These are phyloP conservation scores for Lantana camara DNA, from an alignment of 257 asterid genomes.

Conservation along the genomic window DNA sequence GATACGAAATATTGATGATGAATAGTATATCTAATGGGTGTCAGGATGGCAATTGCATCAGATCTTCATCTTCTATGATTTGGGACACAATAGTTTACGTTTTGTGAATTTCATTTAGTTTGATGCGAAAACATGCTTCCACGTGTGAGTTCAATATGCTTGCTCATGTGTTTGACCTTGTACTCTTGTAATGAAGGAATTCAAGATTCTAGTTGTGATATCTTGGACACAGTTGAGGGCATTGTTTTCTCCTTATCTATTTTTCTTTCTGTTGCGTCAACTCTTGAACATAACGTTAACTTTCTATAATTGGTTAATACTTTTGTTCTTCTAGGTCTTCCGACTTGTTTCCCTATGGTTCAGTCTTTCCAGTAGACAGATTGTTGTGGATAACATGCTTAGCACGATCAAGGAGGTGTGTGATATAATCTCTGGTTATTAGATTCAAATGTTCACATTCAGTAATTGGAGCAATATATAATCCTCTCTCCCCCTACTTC, in stretches of 20 bases:
- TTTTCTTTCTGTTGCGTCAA: constrained; percentile 10
- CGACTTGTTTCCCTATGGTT: constrained; percentile 98
- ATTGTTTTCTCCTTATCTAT: constrained; percentile 1
- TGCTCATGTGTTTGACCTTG: constrained; percentile 1
- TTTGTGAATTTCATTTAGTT: background rate
- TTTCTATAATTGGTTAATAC: constrained; percentile 24
- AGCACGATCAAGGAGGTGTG: constrained; percentile 81
- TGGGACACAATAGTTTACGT: constrained; percentile 4
- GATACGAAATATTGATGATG: background rate
- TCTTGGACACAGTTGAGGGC: constrained; percentile 6
- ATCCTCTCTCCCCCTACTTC: constrained; percentile 13
- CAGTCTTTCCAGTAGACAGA: constrained; percentile 70
- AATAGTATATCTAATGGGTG: background rate
- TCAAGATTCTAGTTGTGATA: constrained; percentile 8
- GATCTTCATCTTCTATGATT: constrained; percentile 8
- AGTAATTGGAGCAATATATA: constrained; percentile 7
- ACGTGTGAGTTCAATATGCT: constrained; percentile 9
- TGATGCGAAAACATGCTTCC: background rate
- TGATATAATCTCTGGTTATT: constrained; percentile 16
- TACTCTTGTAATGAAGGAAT: background rate
- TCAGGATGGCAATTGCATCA: background rate
- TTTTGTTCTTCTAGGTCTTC: constrained; percentile 64
- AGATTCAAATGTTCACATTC: constrained; percentile 12
- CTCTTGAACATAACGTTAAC: constrained; percentile 5
- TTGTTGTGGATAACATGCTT: constrained; percentile 75